Evolutionary conservation across 257 asterid genomes (phyloP).

Genomic region (Cynanchum wilfordii): DNA sequence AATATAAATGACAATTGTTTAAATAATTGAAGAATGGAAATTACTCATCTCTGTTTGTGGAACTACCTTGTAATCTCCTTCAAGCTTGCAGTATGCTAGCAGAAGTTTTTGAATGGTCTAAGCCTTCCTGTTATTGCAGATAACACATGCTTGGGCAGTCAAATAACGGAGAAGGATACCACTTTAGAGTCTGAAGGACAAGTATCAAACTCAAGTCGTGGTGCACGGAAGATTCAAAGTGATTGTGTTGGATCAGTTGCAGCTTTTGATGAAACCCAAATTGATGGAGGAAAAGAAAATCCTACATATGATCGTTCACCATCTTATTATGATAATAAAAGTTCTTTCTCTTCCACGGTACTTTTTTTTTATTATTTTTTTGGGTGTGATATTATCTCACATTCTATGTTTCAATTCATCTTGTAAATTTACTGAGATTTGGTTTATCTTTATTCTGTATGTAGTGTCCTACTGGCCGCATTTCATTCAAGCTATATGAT

Average conservation of each 20-base stretch:
- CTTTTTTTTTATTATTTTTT: not conserved
- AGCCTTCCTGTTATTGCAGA: constrained; percentile 29
- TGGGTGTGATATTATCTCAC: constrained; percentile 9
- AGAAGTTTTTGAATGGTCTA: not conserved
- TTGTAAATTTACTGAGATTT: constrained; percentile 19
- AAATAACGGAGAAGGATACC: constrained; percentile 44
- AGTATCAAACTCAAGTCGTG: constrained; percentile 35
- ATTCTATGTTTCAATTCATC: constrained; percentile 9
- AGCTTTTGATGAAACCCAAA: constrained; percentile 41
- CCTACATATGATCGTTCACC: constrained; percentile 38
- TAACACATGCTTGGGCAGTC: constrained; percentile 34
- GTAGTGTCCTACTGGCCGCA: constrained; percentile 88
- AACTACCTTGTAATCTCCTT: not conserved
- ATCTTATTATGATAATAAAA: constrained; percentile 53
- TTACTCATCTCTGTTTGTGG: not conserved
- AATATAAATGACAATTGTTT: not conserved
- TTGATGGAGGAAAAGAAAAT: constrained; percentile 42
- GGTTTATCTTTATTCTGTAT: constrained; percentile 15
- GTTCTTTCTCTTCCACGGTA: constrained; percentile 69
- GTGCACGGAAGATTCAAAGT: constrained; percentile 45
- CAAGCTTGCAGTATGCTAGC: not conserved
- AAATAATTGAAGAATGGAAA: not conserved
- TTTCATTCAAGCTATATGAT: constrained; percentile 90
- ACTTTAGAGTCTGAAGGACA: constrained; percentile 54
- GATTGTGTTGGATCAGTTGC: constrained; percentile 40